Evolutionary conservation across 352 stramenopile genomes (phyloP), one percentile per base, ranked within the genome.

Genomic region (Halophytophthora polymorphica): DNA sequence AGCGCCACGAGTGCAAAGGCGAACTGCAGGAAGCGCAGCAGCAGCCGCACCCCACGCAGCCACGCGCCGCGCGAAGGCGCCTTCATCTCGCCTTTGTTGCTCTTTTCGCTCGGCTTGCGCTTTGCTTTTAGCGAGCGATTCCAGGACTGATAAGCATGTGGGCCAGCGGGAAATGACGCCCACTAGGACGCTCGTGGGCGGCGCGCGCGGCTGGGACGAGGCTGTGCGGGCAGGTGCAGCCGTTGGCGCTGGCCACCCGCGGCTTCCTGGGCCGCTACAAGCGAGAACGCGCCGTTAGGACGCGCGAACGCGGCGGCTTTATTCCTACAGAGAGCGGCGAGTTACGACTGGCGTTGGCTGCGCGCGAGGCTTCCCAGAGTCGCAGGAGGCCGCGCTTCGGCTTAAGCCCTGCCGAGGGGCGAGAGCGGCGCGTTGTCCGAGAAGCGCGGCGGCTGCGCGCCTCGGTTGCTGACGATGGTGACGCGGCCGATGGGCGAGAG

Each of bases 21-120:
- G 38, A 88, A 86, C 38, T 90, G 58, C 14, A 88, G 64, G 53
- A 85, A 83, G 34, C 80, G 80, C 45, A 90, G 65, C 14, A 81
- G 25, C 39, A 58, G 49, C 7, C 75, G 68, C 23, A 66, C n/a
- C 64, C 60, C 69, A 11, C 38, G 54, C 49, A 63, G 43, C 23
- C 13, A 56, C 42, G 61, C 38, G 22, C 28, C 50, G 44, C 66
- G 64, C 45, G 61, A 52, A n/a, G 51, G 45, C 63, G 69, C 74
- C 22, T 33, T 61, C 45, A 42, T 45, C 8, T 56, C 10, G 39
- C 31, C 3, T 22, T 38, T 2, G 35, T 0, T 44, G 47, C 22
- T 35, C 34, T 23, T 10, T 7, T 14, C 48, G 53, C 35, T 51
- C 31, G 31, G 12, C 13, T n/a, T n/a, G n/a, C n/a, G n/a, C n/a